Percentiles rank a stretch among this genome's conserved stretches.
Evolutionary conservation across 352 stramenopile species (phyloP).

Genomic region (Phytophthora hybrid): DNA sequence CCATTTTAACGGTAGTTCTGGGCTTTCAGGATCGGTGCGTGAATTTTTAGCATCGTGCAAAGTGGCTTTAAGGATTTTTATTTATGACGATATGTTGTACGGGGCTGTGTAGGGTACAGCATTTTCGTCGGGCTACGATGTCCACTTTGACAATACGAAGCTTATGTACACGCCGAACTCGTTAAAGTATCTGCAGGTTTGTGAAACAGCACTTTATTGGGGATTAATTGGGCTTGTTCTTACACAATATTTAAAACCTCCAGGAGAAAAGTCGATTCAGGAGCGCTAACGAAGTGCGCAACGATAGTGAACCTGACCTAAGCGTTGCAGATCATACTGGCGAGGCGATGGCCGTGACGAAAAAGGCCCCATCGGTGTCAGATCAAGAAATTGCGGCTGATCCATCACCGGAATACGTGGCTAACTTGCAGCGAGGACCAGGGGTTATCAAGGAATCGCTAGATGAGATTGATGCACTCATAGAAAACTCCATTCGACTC

Average conservation of each 20-base stretch:
- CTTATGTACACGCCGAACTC: constrained; percentile 75
- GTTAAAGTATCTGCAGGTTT: constrained; percentile 75
- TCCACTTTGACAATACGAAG: constrained; percentile 65
- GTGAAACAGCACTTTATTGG: background rate
- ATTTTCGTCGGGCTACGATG: constrained; percentile 70
- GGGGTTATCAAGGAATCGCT: constrained; percentile 53
- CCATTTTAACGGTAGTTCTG: constrained; percentile 32
- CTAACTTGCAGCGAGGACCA: constrained; percentile 47
- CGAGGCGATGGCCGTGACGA: constrained; percentile 32
- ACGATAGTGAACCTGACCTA: constrained; percentile 5
- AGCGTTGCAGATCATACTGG: constrained; percentile 34
- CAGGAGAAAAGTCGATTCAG: constrained; percentile 42
- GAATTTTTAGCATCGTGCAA: background rate
- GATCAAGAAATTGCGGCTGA: constrained; percentile 36
- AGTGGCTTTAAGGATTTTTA: background rate
- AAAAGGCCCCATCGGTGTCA: constrained; percentile 15
- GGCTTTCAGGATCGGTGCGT: constrained; percentile 46
- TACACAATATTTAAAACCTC: background rate
- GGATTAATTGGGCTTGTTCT: background rate
- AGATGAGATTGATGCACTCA: constrained; percentile 61
- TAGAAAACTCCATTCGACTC: constrained; percentile 42
- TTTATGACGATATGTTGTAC: background rate
- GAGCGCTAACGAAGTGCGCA: background rate
- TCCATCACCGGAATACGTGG: constrained; percentile 42
- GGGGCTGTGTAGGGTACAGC: constrained; percentile 49